phyloP scores from a whole-genome alignment of 306 rosid genomes.

The Heteromeles arbutifolia region DNA sequence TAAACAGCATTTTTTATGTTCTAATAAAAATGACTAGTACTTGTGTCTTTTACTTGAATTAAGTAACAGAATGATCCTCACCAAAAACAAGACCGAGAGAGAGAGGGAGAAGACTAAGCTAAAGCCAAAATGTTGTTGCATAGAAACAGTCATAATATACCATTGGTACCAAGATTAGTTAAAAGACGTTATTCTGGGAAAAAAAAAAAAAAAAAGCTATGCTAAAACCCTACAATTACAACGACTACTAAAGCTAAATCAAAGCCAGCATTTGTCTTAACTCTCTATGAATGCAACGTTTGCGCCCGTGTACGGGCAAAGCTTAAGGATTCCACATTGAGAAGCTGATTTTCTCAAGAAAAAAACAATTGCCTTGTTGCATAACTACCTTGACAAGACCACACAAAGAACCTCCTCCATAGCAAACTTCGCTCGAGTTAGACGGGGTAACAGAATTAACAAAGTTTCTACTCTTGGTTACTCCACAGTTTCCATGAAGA shows the following conservation, averaged over 20 bases:
- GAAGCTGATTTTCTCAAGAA: background rate
- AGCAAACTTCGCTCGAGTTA: background rate
- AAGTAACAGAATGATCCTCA: too few relatives aligned
- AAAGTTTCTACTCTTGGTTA: background rate
- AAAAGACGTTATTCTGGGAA: background rate
- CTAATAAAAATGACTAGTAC: too few relatives aligned
- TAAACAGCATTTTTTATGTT: too few relatives aligned
- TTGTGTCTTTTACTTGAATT: too few relatives aligned
- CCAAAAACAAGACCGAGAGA: too few relatives aligned
- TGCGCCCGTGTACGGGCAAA: background rate
- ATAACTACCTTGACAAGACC: constrained; percentile 6
- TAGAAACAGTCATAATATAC: background rate
- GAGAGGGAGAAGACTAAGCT: background rate
- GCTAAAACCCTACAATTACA: background rate
- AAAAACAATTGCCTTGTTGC: background rate
- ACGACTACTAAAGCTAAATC: background rate
- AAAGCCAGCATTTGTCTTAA: too few relatives aligned
- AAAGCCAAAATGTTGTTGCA: background rate
- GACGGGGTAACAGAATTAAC: background rate
- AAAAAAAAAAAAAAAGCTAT: background rate
- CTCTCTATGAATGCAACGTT: too few relatives aligned
- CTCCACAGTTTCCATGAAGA: constrained; percentile 2
- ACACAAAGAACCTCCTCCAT: background rate
- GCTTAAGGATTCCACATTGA: too few relatives aligned
- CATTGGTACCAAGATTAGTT: background rate